phyloP scores from a whole-genome alignment of 495 filamentous ascomycete species.

The Usnea hakonensis region DNA sequence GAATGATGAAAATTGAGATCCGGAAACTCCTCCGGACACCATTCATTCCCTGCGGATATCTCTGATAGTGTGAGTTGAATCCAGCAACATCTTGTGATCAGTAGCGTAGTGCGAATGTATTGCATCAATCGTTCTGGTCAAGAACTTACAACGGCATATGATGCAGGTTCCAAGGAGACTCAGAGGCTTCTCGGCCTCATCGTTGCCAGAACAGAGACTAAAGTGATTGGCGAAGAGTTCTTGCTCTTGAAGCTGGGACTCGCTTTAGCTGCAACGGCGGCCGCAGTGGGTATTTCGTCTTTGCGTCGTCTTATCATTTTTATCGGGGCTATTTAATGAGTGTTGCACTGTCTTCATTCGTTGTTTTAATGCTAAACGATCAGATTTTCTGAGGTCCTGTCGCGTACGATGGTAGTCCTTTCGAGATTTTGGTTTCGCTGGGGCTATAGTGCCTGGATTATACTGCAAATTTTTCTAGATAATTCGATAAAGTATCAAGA shows the following conservation, averaged over 20 bases:
- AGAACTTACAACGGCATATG: background rate
- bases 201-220: background rate
- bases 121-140: background rate
- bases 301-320: too few relatives aligned
- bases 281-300: too few relatives aligned
- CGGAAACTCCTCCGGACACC: slow-evolving; percentile 5
- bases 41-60: background rate
- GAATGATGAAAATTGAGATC: slow-evolving; percentile 19
- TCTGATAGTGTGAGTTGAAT: background rate
- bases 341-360: background rate
- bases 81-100: background rate
- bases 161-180: background rate
- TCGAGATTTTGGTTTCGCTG: background rate
- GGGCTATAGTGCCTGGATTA: background rate
- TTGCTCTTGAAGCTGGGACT: background rate
- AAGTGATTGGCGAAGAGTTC: background rate
- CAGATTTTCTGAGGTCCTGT: background rate
- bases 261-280: background rate
- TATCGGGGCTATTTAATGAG: background rate
- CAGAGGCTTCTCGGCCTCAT: background rate
- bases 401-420: background rate
- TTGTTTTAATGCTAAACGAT: background rate
- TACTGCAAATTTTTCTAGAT: background rate
- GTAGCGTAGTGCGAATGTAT: background rate
- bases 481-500: background rate